phyloP scores from a whole-genome alignment of 257 asterid genomes.

The Petunia axillaris region DNA sequence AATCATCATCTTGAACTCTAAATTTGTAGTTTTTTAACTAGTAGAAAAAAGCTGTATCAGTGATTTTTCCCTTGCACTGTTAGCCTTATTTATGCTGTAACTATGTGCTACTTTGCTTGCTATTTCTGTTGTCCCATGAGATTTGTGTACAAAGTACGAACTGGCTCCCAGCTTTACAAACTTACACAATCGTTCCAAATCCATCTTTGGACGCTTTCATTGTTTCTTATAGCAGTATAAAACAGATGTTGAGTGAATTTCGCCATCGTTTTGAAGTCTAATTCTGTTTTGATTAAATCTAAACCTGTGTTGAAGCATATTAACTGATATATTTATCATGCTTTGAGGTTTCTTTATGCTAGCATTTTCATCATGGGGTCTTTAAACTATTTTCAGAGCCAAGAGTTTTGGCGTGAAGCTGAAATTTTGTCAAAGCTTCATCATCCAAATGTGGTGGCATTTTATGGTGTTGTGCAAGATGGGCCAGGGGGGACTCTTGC shows the following conservation, averaged over 20 bases:
- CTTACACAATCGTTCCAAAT: constrained; percentile 1
- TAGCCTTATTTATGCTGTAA: constrained; percentile 4
- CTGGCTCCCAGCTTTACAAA: neutral
- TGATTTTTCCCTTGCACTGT: neutral
- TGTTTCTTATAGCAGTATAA: neutral
- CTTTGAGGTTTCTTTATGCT: constrained; percentile 25
- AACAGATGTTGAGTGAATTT: neutral
- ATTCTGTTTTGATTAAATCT: neutral
- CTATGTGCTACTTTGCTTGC: constrained; percentile 17
- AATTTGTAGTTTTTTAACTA: neutral
- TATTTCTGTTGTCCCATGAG: constrained; percentile 17
- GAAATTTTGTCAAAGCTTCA: constrained; percentile 90
- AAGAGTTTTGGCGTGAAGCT: constrained; percentile 96
- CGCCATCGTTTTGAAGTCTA: neutral
- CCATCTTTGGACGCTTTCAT: neutral
- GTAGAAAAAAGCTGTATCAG: neutral
- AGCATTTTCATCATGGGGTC: constrained; percentile 23
- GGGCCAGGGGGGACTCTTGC: constrained; percentile 97
- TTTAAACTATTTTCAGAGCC: constrained; percentile 48
- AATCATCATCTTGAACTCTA: constrained; percentile 20
- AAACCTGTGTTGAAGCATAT: neutral
- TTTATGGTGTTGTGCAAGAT: constrained; percentile 95
- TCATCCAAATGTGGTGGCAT: constrained; percentile 96
- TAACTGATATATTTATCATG: constrained; percentile 19
- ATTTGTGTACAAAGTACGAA: neutral